Evolutionary conservation across 2,329 filamentous ascomycete species (phyloP), one percentile per base, ranked within the genome.

Genomic region (Arthrinium puccinioides): DNA sequence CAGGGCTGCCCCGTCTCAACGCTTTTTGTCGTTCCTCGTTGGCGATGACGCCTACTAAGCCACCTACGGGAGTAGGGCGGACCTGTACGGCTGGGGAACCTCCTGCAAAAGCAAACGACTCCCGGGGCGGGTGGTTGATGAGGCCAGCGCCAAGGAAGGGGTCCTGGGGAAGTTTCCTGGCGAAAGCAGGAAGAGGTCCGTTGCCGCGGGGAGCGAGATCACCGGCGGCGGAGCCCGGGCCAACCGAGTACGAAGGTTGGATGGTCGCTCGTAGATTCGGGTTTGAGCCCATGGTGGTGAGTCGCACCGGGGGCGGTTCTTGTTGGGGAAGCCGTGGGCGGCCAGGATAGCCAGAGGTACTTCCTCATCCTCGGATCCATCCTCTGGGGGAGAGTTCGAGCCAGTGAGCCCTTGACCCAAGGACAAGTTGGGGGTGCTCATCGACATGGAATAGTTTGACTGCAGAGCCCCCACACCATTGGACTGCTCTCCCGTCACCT

Each of bases 21-120:
- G 87, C 87, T 46, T 82, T 75, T 27, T 83, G 82, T 32, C 86
- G 75, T 58, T 94, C 87, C 61, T 94, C 87, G 36, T 69, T 84
- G 23, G 86, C 86, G 61, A 95, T 95, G 8, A 95, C 86, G 9
- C 87, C 87, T 15, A 95, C 83, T 9, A 95, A 70, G 9, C 88
- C 88, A 28, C 85, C 87, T 1, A 84, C 82, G 13, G 82, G 82
- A 6, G 71, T 53, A 19, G 61, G 47, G 27, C 60, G 54, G 54
- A 63, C 54, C 28, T 63, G 53, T 40, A 61, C 49, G 51, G 60
- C 49, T 46, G 70, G 44, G 15, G 65, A 55, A 18, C 78, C 78
- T 28, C 76, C 79, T 35, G 77, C 74, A 43, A 90, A 76, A 4
- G 80, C 72, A 26, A 94, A 67, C 4, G 85, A 83, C 58, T 94